Evolutionary conservation across 179 eudicot genomes (phyloP), one percentile per base, ranked within the genome.

Genomic region (Beta lomatogona): DNA sequence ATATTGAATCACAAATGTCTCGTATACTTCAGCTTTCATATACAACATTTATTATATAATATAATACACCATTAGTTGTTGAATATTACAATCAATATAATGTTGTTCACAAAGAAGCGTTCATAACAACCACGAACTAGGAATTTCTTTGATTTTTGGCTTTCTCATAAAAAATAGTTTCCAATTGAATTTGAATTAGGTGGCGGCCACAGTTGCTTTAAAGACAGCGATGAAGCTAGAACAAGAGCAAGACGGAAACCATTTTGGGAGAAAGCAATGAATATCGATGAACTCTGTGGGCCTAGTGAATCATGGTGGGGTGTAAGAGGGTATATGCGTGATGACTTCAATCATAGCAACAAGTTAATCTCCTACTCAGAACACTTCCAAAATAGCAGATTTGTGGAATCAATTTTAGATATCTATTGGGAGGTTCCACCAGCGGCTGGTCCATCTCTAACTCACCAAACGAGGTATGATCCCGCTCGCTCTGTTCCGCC

Each of bases 391-490:
- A 94, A 94, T 82, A 91, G 98, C 88, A 88, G 98, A 86, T 96
- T 83, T 85, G 92, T 96, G 48, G 99, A 96, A 79, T 96, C 99
- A 16, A 77, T 88, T 66, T 68, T 88, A 71, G 98, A 94, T 48
- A 87, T 93, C 53, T 96, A 91, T 79, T 96, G 98, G 98, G 99
- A 96, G 84, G 91, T 96, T 57, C 99, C 99, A 16, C 98, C 99
- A 0, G 92, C 89, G 28, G 99, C 98, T 1, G 99, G 98, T 54
- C 98, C 99, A 46, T 96, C 99, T 18, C 90, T 94, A 57, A 94
- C 99, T 21, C 99, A 94, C 82, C 99, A 96, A 85, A 88, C 96
- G 14, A 88, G 99, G 82, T 96, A 93, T 59, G 99, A 96, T 82
- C 99, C 99, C 61, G 98, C 99, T 63, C 95, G 99, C 19, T 87